Conservation (phyloP, 345 rosid species). For the Bruguiera gymnorhiza region DNA sequence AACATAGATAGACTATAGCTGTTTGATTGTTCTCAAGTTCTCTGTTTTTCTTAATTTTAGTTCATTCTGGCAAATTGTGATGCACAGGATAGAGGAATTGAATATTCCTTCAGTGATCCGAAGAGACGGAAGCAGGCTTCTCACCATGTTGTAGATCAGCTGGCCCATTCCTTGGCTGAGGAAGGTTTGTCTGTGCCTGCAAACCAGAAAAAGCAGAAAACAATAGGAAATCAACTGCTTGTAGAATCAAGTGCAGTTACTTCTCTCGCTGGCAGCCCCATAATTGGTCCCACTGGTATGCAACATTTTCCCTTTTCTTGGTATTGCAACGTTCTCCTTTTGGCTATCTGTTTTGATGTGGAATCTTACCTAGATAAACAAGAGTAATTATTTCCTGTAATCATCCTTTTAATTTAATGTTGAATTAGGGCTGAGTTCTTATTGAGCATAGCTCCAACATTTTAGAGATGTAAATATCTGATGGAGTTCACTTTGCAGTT, state of each 20-base stretch:
- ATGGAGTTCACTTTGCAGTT: constrained; percentile 38
- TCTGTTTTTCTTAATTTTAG: not conserved
- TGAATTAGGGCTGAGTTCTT: not conserved
- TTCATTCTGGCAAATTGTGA: constrained; percentile 11
- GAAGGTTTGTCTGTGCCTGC: constrained; percentile 19
- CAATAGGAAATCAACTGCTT: constrained; percentile 20
- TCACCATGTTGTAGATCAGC: constrained; percentile 10
- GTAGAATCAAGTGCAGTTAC: constrained; percentile 4
- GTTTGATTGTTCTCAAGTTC: not conserved
- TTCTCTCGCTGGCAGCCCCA: constrained; percentile 7
- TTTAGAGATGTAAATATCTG: not conserved
- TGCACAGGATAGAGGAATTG: constrained; percentile 59
- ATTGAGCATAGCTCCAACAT: not conserved
- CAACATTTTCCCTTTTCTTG: not conserved
- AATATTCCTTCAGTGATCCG: constrained; percentile 22
- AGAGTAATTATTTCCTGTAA: not conserved
- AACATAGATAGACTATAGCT: not conserved
- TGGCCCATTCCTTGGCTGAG: constrained; percentile 4
- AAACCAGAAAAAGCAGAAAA: constrained; percentile 31
- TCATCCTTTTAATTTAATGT: not conserved
- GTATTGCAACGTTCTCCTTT: not conserved
- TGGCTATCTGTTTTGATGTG: not conserved
- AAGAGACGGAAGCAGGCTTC: constrained; percentile 35
- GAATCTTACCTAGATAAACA: not conserved
- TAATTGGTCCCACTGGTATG: constrained; percentile 36